A percentile compares a stretch with the other conserved stretches of the same genome.
These are phyloP conservation scores for Penicillium odoratum DNA, from an alignment of 495 filamentous ascomycete genomes.

Conservation along the genomic window DNA sequence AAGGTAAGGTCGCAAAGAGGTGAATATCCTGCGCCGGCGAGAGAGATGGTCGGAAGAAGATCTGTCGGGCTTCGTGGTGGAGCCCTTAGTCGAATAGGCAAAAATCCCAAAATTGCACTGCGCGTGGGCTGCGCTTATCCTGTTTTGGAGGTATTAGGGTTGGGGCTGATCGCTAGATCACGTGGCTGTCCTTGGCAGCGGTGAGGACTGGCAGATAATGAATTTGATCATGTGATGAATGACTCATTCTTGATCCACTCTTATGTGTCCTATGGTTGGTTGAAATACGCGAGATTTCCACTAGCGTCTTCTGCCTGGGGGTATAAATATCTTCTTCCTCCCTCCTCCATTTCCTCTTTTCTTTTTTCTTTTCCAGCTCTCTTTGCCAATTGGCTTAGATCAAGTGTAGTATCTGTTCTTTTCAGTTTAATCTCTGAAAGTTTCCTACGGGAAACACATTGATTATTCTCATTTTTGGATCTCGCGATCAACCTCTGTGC, in stretches of 20 bases:
- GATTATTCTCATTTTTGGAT: slow-evolving; percentile 84
- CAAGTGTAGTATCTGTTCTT: slow-evolving; percentile 99
- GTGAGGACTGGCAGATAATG: background rate
- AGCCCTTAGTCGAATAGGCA: slow-evolving; percentile 17
- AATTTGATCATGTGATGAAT: background rate
- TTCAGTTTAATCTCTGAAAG: slow-evolving; percentile 90
- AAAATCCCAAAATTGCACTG: slow-evolving; percentile 5
- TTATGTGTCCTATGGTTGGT: slow-evolving; percentile 17
- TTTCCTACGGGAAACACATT: slow-evolving; percentile 66
- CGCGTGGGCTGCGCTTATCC: slow-evolving; percentile 23
- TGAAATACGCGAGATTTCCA: slow-evolving; percentile 18
- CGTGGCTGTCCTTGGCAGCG: background rate
- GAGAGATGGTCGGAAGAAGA: slow-evolving; percentile 31
- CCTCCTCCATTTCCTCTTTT: slow-evolving; percentile 35
- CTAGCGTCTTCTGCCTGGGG: background rate
- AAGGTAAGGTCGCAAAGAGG: slow-evolving; percentile 56
- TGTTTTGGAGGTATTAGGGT: slow-evolving; percentile 19
- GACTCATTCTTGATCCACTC: background rate
- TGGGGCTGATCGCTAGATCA: background rate
- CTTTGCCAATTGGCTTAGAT: slow-evolving; percentile 71
- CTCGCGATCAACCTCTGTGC: slow-evolving; percentile 66
- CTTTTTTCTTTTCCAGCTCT: slow-evolving; percentile 56
- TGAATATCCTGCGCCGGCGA: slow-evolving; percentile 58
- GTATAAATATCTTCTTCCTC: slow-evolving; percentile 34
- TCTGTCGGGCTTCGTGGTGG: slow-evolving; percentile 30